Conservation (phyloP, 2,329 filamentous ascomycete species). For the Penicillium sp. region DNA sequence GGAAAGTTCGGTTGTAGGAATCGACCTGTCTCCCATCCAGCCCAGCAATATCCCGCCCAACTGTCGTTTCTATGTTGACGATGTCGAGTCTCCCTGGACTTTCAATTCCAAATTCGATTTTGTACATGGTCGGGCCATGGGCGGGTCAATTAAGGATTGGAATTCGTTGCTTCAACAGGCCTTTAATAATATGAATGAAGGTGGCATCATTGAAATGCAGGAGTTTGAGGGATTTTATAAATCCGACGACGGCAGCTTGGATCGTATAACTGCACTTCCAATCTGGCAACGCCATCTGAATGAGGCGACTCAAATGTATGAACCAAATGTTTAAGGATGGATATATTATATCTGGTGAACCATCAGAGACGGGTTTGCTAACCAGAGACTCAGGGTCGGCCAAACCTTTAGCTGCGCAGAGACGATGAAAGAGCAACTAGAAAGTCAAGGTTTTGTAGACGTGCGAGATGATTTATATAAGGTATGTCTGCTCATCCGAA, state of each 20-base stretch:
- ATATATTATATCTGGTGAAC: background rate
- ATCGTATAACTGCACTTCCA: conserved; percentile 2
- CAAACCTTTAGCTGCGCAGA: conserved; percentile 8
- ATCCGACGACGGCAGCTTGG: conserved; percentile 12
- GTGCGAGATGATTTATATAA: conserved; percentile 14
- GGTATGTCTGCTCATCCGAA: background rate
- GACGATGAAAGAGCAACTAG: conserved; percentile 6
- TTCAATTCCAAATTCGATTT: conserved; percentile 25
- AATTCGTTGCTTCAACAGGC: conserved; percentile 22
- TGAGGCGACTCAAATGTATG: conserved; percentile 12
- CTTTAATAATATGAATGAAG: conserved; percentile 24
- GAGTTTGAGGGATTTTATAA: conserved; percentile 22
- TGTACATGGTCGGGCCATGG: conserved; percentile 25
- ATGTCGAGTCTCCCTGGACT: conserved; percentile 25
- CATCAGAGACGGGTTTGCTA: background rate
- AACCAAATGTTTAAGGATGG: background rate
- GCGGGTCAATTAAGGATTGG: conserved; percentile 27
- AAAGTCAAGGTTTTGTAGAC: conserved; percentile 10
- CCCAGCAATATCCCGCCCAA: conserved; percentile 15
- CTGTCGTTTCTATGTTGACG: conserved; percentile 21
- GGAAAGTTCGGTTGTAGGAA: conserved; percentile 16
- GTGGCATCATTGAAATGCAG: conserved; percentile 27
- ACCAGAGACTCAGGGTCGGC: conserved; percentile 1
- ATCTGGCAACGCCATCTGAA: conserved; percentile 12
- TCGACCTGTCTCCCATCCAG: conserved; percentile 21